A percentile compares a stretch with the other conserved stretches of the same genome.
Evolutionary conservation across 371 early-diverging fungal species (phyloP).

Genomic region (Circinella umbellata): DNA sequence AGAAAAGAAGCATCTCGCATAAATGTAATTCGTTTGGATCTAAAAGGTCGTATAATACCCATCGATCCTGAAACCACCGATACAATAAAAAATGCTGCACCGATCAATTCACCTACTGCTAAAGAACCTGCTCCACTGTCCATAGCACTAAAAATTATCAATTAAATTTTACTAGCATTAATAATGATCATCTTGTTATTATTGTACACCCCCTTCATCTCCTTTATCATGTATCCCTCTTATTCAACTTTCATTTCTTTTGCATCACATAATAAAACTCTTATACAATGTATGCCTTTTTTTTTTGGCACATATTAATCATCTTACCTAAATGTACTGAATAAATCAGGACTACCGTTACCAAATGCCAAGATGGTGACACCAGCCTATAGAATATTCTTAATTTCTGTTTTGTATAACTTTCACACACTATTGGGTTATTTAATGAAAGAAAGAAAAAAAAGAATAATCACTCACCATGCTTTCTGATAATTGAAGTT

Average conservation of each 20-base stretch:
- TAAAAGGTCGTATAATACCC: conserved; percentile 70
- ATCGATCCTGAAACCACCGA: conserved; percentile 78
- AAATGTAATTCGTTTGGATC: conserved; percentile 66
- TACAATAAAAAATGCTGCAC: conserved; percentile 78
- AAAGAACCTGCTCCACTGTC: conserved; percentile 73
- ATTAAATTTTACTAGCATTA: neutral
- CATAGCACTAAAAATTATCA: conserved; percentile 58
- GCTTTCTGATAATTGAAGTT: conserved; percentile 68
- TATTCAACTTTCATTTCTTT: neutral
- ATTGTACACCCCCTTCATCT: neutral
- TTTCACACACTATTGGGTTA: neutral
- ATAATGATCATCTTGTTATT: neutral
- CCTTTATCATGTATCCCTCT: neutral
- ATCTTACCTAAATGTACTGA: conserved; percentile 68
- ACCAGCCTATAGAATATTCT: conserved; percentile 65
- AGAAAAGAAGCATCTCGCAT: conserved; percentile 78
- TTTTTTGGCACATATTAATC: neutral
- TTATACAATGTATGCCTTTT: too few relatives aligned
- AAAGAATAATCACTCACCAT: conserved; percentile 43
- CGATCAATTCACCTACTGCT: conserved; percentile 84
- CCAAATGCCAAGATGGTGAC: conserved; percentile 88
- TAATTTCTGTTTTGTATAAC: conserved; percentile 14
- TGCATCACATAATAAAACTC: too few relatives aligned
- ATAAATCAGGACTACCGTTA: conserved; percentile 84
- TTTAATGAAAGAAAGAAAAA: too few relatives aligned